Conservation (phyloP, 768 basidiomycete genomes). For the Macrolepiota fuliginosa region DNA sequence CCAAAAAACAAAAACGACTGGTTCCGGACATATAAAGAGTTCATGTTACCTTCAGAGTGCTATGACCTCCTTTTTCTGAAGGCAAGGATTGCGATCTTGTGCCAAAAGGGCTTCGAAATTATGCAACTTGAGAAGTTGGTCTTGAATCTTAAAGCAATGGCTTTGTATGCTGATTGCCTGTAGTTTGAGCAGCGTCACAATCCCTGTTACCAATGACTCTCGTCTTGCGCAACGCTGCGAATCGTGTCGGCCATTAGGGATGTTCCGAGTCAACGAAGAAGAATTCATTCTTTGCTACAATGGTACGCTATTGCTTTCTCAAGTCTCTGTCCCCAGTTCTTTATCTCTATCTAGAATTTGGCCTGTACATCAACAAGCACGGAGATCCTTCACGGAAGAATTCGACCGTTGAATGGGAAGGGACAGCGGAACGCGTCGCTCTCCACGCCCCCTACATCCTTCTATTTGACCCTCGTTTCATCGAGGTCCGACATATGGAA, state of each 20-base stretch:
- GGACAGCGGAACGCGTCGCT: slow-evolving; percentile 83
- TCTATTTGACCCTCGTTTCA: slow-evolving; percentile 85
- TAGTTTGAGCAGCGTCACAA: slow-evolving; percentile 84
- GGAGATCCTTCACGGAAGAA: slow-evolving; percentile 77
- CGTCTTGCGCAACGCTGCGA: slow-evolving; percentile 79
- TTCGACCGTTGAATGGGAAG: slow-evolving; percentile 91
- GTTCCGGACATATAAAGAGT: slow-evolving; percentile 91
- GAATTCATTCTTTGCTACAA: slow-evolving; percentile 91
- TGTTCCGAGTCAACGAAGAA: slow-evolving; percentile 85
- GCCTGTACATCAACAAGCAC: slow-evolving; percentile 88
- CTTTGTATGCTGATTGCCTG: background rate
- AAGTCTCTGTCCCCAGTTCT: background rate
- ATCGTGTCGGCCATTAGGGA: slow-evolving; percentile 78
- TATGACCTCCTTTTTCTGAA: slow-evolving; percentile 89
- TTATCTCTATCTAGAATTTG: slow-evolving; percentile 60
- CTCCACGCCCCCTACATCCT: slow-evolving; percentile 88
- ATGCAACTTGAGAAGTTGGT: slow-evolving; percentile 92
- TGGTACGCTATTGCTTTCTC: slow-evolving; percentile 43
- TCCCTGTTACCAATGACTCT: slow-evolving; percentile 71
- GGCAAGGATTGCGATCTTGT: slow-evolving; percentile 87
- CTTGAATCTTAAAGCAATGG: background rate
- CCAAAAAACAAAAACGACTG: slow-evolving; percentile 73
- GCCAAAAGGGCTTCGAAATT: slow-evolving; percentile 94
- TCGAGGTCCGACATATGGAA: slow-evolving; percentile 84
- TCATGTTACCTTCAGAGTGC: slow-evolving; percentile 83